phyloP scores from a whole-genome alignment of 2,329 filamentous ascomycete species.

The Alternaria hordeiaustralica region DNA sequence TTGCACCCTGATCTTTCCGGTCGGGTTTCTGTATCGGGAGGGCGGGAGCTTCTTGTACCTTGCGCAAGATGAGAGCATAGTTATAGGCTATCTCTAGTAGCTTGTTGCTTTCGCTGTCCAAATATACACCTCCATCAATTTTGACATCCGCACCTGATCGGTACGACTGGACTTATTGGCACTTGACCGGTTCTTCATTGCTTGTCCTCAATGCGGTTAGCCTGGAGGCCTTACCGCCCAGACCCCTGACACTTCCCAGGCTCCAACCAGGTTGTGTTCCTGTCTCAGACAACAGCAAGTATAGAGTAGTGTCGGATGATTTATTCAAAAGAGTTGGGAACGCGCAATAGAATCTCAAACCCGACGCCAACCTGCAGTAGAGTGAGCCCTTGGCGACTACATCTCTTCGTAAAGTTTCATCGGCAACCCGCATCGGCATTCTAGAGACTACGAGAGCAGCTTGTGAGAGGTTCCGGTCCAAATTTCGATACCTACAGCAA shows the following conservation, averaged over 20 bases:
- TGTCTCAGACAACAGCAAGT: not conserved
- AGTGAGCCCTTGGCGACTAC: not conserved
- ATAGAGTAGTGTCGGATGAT: not conserved
- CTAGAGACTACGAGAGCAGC: too few species aligned
- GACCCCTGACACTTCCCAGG: not conserved
- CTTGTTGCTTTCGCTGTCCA: not conserved
- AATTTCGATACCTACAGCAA: not conserved
- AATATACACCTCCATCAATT: not conserved
- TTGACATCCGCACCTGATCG: not conserved
- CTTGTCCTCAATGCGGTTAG: constrained; percentile 1
- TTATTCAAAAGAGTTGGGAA: not conserved
- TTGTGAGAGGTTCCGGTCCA: not conserved
- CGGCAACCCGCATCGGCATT: not conserved
- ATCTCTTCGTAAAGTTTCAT: not conserved
- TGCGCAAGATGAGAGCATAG: not conserved
- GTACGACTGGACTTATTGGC: constrained; percentile 1
- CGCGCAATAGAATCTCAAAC: not conserved
- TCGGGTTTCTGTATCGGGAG: not conserved
- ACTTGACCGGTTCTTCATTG: not conserved
- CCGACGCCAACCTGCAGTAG: not conserved
- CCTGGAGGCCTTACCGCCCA: not conserved
- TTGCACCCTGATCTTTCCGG: not conserved
- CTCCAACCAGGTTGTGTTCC: not conserved
- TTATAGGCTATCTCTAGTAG: not conserved
- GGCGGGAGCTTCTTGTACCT: not conserved